Conservation (phyloP, 371 early-diverging fungal species). For the Syncephalastrum racemosum region DNA sequence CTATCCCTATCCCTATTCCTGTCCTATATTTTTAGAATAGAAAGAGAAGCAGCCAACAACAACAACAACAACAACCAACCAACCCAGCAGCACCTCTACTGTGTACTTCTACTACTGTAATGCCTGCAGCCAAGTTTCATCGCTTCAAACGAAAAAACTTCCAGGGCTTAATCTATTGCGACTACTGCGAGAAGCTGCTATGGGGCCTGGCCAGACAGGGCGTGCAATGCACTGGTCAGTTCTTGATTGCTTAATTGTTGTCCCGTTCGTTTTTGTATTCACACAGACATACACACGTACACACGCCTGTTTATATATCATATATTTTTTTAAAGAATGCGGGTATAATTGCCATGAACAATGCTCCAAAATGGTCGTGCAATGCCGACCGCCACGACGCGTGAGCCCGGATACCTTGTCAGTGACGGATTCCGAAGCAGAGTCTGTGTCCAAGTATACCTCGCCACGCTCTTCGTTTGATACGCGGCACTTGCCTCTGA, state of each 20-base stretch:
- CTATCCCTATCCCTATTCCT: too few species aligned
- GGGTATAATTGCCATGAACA: conserved; percentile 37
- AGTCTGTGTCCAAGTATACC: conserved; percentile 34
- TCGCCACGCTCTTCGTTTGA: conserved; percentile 13
- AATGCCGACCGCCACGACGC: conserved; percentile 34
- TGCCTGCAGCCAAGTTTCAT: conserved; percentile 33
- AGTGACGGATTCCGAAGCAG: conserved; percentile 45
- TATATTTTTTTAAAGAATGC: conserved; percentile 37
- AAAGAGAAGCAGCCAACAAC: too few species aligned
- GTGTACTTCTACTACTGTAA: too few species aligned
- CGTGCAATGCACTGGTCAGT: conserved; percentile 51
- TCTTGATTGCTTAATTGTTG: background rate
- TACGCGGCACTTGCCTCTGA: conserved; percentile 3
- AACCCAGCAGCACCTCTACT: too few species aligned
- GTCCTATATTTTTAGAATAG: too few species aligned
- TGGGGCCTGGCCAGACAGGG: conserved; percentile 63
- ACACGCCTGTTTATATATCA: conserved; percentile 1
- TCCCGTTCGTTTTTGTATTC: too few species aligned
- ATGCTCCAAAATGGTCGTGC: conserved; percentile 40
- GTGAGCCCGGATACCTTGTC: conserved; percentile 39
- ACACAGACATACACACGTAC: background rate
- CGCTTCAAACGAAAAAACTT: conserved; percentile 50
- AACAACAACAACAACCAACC: too few species aligned
- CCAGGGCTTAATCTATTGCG: conserved; percentile 57
- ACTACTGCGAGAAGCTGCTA: conserved; percentile 54